These are phyloP conservation scores for Fusarium vanettenii DNA, from an alignment of 2,329 filamentous ascomycete species.

Conservation along the genomic window DNA sequence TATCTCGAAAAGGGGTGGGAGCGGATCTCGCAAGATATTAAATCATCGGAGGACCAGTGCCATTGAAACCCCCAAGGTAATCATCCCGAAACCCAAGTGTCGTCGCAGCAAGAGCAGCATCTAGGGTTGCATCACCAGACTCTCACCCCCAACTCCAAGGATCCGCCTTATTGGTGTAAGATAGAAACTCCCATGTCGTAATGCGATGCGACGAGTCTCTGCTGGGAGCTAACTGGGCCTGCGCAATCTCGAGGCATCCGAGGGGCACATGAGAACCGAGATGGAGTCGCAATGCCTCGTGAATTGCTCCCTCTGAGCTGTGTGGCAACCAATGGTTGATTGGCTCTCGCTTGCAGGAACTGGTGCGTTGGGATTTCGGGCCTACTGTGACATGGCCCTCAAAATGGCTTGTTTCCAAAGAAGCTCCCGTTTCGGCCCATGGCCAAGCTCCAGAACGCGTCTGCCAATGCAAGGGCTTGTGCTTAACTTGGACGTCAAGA, in stretches of 20 bases:
- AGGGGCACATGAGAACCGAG: constrained; percentile 17
- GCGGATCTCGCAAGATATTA: constrained; percentile 36
- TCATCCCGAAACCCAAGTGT: constrained; percentile 28
- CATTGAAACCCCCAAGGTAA: constrained; percentile 25
- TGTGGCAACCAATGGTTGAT: neutral
- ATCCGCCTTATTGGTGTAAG: constrained; percentile 38
- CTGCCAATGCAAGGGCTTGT: neutral
- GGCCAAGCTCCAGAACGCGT: constrained; percentile 2
- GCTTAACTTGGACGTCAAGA: constrained; percentile 1
- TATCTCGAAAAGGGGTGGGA: constrained; percentile 20
- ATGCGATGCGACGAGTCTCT: constrained; percentile 8
- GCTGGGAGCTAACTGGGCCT: constrained; percentile 3
- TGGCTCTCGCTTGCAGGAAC: constrained; percentile 3
- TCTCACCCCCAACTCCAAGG: constrained; percentile 32
- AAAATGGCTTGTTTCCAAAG: constrained; percentile 2
- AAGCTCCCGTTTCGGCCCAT: neutral
- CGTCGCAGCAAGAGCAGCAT: constrained; percentile 20
- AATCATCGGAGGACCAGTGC: constrained; percentile 29
- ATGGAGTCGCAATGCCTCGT: constrained; percentile 13
- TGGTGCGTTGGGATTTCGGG: neutral
- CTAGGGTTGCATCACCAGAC: constrained; percentile 36
- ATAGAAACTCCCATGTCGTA: constrained; percentile 33
- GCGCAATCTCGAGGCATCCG: constrained; percentile 22
- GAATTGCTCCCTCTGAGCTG: neutral
- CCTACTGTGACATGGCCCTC: neutral